phyloP scores from a whole-genome alignment of 2,329 filamentous ascomycete species.

The Ceratocystis ficicola region DNA sequence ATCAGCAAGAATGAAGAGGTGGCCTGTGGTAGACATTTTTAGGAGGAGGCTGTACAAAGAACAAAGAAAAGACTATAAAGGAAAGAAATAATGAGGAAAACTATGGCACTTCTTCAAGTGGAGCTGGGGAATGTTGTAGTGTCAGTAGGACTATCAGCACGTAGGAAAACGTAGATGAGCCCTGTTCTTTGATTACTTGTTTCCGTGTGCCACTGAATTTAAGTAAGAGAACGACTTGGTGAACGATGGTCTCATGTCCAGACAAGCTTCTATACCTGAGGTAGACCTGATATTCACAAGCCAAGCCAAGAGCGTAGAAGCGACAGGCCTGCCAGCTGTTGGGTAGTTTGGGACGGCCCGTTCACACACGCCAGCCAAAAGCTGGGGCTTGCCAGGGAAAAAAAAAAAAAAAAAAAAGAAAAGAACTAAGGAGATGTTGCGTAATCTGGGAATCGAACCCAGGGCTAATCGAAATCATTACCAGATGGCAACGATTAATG shows the following conservation, averaged over 20 bases:
- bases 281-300: not conserved
- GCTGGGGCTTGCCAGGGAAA: not conserved
- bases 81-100: too few relatives aligned
- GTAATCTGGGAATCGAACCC: conserved; percentile 17
- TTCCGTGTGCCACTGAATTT: too few relatives aligned
- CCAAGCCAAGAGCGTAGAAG: not conserved
- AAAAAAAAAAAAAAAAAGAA: not conserved
- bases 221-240: too few relatives aligned
- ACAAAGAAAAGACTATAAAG: not conserved
- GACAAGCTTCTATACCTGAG: too few relatives aligned
- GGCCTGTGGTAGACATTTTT: conserved; percentile 49
- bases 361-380: not conserved
- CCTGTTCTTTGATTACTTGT: too few relatives aligned
- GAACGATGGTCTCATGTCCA: too few relatives aligned
- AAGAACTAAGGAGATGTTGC: not conserved
- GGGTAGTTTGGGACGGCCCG: not conserved
- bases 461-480: conserved; percentile 16
- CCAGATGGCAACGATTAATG: conserved; percentile 16
- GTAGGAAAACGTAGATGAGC: too few relatives aligned
- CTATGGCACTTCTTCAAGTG: too few relatives aligned
- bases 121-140: too few relatives aligned
- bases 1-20: conserved; percentile 86
- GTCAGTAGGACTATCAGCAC: too few relatives aligned
- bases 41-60: not conserved
- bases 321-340: not conserved